A percentile compares a stretch with the other conserved stretches of the same genome.
Evolutionary conservation across 371 early-diverging fungal genomes (phyloP).

Genomic region (Parasitella parasitica): DNA sequence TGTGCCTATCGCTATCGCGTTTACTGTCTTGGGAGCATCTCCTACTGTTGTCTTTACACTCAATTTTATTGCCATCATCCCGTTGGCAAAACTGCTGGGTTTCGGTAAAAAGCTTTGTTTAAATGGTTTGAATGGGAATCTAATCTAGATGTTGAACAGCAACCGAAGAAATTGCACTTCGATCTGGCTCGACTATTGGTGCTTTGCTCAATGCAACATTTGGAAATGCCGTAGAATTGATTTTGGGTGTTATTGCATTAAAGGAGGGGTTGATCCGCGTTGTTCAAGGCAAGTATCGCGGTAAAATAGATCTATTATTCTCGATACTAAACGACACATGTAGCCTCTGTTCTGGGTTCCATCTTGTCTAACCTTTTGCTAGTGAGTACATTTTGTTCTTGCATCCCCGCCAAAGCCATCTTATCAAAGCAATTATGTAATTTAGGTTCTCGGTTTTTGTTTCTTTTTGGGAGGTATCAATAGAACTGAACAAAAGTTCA

Average conservation of each 20-base stretch:
- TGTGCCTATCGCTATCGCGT: conserved; percentile 79
- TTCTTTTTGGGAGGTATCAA: conserved; percentile 31
- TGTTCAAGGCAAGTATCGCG: conserved; percentile 55
- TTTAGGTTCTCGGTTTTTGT: conserved; percentile 35
- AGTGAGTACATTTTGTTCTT: conserved; percentile 14
- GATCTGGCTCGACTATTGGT: conserved; percentile 38
- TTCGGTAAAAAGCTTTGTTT: conserved; percentile 25
- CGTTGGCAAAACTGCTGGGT: conserved; percentile 73
- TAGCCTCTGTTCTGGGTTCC: conserved; percentile 46
- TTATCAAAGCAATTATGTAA: background rate
- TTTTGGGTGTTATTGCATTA: conserved; percentile 77
- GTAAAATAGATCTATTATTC: background rate
- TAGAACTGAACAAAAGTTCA: conserved; percentile 41
- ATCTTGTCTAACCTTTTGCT: conserved; percentile 48
- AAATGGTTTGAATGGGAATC: background rate
- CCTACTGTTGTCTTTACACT: conserved; percentile 71
- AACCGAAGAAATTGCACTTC: conserved; percentile 48
- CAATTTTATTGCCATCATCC: conserved; percentile 92
- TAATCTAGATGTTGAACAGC: conserved; percentile 25
- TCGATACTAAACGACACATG: background rate
- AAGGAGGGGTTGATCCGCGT: conserved; percentile 69
- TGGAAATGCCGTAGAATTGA: conserved; percentile 72
- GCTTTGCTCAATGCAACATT: conserved; percentile 28
- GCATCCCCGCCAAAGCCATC: too few relatives aligned
- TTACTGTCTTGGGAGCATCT: conserved; percentile 59